These are phyloP conservation scores for Geranium rotundifolium DNA, from an alignment of 345 rosid species.

Conservation along the genomic window DNA sequence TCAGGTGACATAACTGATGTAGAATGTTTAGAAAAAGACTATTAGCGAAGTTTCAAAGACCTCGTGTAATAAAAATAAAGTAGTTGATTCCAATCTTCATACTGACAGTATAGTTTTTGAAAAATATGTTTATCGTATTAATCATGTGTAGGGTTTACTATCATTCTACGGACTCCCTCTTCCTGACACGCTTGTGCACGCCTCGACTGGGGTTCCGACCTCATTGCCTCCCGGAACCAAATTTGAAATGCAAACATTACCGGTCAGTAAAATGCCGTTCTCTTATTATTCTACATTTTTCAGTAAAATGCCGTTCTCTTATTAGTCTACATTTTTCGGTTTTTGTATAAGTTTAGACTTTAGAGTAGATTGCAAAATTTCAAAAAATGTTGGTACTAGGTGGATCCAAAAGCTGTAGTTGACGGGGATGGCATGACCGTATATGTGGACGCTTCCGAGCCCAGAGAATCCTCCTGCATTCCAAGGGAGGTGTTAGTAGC, in stretches of 20 bases:
- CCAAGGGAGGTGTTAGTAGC: background rate
- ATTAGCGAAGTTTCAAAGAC: too few species aligned
- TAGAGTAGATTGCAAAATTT: too few species aligned
- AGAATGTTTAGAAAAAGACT: too few species aligned
- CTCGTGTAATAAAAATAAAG: too few species aligned
- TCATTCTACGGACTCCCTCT: background rate
- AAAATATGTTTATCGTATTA: background rate
- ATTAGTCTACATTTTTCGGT: too few species aligned
- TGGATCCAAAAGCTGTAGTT: background rate
- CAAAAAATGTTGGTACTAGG: background rate
- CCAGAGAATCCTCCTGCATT: background rate
- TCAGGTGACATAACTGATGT: too few species aligned
- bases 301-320: too few species aligned
- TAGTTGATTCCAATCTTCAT: too few species aligned
- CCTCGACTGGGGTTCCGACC: background rate
- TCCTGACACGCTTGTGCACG: background rate
- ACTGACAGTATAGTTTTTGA: background rate
- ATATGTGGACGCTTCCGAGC: background rate
- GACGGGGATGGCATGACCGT: slow-evolving; percentile 3
- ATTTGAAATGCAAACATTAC: background rate
- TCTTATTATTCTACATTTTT: too few species aligned
- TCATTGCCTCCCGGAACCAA: background rate
- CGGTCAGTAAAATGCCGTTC: too few species aligned
- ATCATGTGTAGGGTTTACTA: background rate
- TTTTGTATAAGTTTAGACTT: too few species aligned